Evolutionary conservation across 164 flowering plant genomes (phyloP), one percentile per base, ranked within the genome.

Genomic region (Akebia trifoliata): DNA sequence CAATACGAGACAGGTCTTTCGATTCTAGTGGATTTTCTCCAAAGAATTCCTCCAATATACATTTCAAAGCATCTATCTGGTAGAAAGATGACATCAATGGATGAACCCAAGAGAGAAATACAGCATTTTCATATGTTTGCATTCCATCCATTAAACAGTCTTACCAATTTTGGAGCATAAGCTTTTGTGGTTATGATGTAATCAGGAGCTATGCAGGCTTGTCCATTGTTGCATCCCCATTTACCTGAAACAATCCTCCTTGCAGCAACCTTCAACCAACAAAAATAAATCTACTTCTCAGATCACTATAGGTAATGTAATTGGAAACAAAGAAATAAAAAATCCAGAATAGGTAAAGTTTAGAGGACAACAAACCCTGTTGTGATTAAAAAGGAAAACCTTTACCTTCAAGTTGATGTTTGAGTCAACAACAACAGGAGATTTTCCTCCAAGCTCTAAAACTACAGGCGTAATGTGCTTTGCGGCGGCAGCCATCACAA

Each of bases 381-480:
- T 34, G 21, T 21, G 25, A 39, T 17, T 40, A 26, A 24, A 49
- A 42, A 36, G n/a, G 35, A 47, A 31, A 49, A 22, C 30, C 1
- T 17, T 65, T 77, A 93, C 98, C 44, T 75, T 58, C 56, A 89
- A 60, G 66, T 89, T 65, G 45, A 76, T 63, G 48, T 74, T 71
- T 14, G 95, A 72, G 76, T 93, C 96, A 63, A 93, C 92, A 26
- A 93, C 68, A 47, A 68, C 86, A 22, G 98, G 98, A 69, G 72
- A 84, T 78, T 93, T 93, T 63, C 98, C 98, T 65, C 98, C 98
- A 42, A 93, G 97, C 73, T 93, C 98, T 77, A 93, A 70, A 52
- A 76, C 61, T 51, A 93, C 97, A 26, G 98, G 98, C 25, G 98
- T 93, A 32, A 89, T 88, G 72, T 93, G 95, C 74, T 85, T 90